A percentile compares a stretch with the other conserved stretches of the same genome.
Evolutionary conservation across 1,284 basidiomycete genomes (phyloP).

Genomic region (Melampsora americana): DNA sequence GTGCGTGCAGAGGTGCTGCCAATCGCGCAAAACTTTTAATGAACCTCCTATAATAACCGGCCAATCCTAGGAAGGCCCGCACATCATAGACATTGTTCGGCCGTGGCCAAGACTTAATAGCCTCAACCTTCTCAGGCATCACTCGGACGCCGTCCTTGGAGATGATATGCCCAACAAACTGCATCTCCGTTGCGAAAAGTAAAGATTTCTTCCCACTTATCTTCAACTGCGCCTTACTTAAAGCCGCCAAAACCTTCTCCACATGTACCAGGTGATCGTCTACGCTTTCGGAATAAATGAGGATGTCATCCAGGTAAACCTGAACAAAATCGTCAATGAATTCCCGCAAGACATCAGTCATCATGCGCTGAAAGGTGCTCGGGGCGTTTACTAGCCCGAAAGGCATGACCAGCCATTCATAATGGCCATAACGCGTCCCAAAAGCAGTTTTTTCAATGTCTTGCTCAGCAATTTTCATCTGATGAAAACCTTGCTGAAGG

Average conservation of each 20-base stretch:
- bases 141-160: constrained; percentile 54
- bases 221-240: constrained; percentile 21
- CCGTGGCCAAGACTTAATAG: constrained; percentile 55
- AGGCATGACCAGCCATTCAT: too few relatives aligned
- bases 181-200: constrained; percentile 48
- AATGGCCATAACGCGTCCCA: constrained; percentile 13
- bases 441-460: constrained; percentile 22
- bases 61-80: constrained; percentile 55
- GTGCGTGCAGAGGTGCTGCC: constrained; percentile 51
- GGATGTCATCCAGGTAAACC: constrained; percentile 45
- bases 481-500: too few relatives aligned
- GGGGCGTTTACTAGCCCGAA: too few relatives aligned
- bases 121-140: constrained; percentile 56
- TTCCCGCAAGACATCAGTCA: constrained; percentile 21
- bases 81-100: constrained; percentile 53
- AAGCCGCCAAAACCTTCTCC: constrained; percentile 12
- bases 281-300: constrained; percentile 38
- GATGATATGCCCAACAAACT: constrained; percentile 58
- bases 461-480: constrained; percentile 1
- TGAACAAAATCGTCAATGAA: constrained; percentile 22
- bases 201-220: too few relatives aligned
- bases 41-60: too few relatives aligned
- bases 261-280: constrained; percentile 40
- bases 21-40: constrained; percentile 56
- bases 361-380: too few relatives aligned